phyloP scores from a whole-genome alignment of 2,329 filamentous ascomycete species.

The Phialocephala subalpina region DNA sequence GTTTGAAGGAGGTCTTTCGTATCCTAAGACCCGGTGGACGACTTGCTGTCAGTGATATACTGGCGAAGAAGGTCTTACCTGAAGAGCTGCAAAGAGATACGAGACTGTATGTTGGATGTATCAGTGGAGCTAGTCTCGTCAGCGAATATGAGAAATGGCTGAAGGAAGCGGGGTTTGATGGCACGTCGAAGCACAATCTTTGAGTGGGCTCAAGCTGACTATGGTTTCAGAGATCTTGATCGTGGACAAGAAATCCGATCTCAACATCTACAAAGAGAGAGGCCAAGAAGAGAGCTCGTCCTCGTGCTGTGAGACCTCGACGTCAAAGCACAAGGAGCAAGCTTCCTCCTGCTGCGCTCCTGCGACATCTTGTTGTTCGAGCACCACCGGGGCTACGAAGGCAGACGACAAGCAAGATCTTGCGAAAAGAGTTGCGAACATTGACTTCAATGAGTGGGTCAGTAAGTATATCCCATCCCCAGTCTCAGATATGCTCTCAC shows the following conservation, averaged over 20 bases:
- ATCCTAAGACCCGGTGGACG: slow-evolving; percentile 64
- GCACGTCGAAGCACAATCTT: slow-evolving; percentile 42
- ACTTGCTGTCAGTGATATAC: slow-evolving; percentile 66
- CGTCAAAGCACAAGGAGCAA: neutral
- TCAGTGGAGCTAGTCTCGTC: slow-evolving; percentile 63
- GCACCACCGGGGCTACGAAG: neutral
- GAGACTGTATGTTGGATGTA: slow-evolving; percentile 66
- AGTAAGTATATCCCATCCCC: slow-evolving; percentile 48
- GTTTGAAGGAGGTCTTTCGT: slow-evolving; percentile 65
- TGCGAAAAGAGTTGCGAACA: slow-evolving; percentile 23
- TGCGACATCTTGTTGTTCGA: neutral
- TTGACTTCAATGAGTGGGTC: slow-evolving; percentile 59
- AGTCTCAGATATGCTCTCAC: neutral
- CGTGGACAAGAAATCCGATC: slow-evolving; percentile 53
- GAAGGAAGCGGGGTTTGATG: slow-evolving; percentile 56
- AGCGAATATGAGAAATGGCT: slow-evolving; percentile 61
- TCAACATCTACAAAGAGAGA: slow-evolving; percentile 53
- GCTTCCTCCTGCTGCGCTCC: slow-evolving; percentile 7
- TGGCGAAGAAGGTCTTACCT: slow-evolving; percentile 58
- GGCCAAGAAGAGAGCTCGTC: slow-evolving; percentile 34
- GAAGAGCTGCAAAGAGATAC: slow-evolving; percentile 56
- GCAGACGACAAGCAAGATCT: slow-evolving; percentile 19
- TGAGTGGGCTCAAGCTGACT: neutral
- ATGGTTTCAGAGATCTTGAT: slow-evolving; percentile 49
- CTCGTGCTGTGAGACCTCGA: slow-evolving; percentile 18